Conservation (phyloP, 805 yeast genomes). For the Starmerella floricola region DNA sequence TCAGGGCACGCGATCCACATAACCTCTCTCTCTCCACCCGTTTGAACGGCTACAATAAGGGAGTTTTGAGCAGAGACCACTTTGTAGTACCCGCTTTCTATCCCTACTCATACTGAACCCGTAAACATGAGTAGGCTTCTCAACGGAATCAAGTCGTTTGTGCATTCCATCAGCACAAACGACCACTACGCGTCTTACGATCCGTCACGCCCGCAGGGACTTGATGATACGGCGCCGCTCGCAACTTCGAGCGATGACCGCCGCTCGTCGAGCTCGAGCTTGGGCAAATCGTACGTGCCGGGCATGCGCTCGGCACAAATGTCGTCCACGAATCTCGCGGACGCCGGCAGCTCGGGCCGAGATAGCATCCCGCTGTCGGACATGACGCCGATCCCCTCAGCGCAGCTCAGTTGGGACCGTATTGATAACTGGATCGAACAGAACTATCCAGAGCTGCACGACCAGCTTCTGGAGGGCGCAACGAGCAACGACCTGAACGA, state of each 20-base stretch:
- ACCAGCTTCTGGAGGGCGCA: constrained; percentile 66
- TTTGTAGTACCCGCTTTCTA: too few species aligned
- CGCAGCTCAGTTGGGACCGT: constrained; percentile 74
- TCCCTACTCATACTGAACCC: too few species aligned
- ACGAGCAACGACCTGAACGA: constrained; percentile 68
- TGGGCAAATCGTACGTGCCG: constrained; percentile 26
- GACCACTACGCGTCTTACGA: constrained; percentile 33
- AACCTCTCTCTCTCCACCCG: too few species aligned
- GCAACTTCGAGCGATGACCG: constrained; percentile 11
- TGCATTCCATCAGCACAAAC: constrained; percentile 31
- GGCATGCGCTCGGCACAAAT: constrained; percentile 29
- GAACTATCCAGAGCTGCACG: constrained; percentile 69
- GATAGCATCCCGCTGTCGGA: constrained; percentile 34
- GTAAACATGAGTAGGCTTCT: constrained; percentile 25
- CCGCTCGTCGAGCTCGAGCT: constrained; percentile 12
- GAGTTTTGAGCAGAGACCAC: too few species aligned
- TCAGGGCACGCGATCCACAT: too few species aligned
- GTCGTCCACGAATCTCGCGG: constrained; percentile 16
- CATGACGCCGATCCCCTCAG: constrained; percentile 56
- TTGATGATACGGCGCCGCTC: constrained; percentile 20
- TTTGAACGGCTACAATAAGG: too few species aligned
- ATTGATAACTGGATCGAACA: constrained; percentile 72
- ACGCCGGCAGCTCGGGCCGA: constrained; percentile 18
- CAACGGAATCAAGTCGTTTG: constrained; percentile 26
- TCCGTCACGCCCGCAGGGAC: constrained; percentile 19